A percentile compares a stretch with the other conserved stretches of the same genome.
Conservation (phyloP, 1,284 basidiomycete genomes). For the Cryptococcus sp. region DNA sequence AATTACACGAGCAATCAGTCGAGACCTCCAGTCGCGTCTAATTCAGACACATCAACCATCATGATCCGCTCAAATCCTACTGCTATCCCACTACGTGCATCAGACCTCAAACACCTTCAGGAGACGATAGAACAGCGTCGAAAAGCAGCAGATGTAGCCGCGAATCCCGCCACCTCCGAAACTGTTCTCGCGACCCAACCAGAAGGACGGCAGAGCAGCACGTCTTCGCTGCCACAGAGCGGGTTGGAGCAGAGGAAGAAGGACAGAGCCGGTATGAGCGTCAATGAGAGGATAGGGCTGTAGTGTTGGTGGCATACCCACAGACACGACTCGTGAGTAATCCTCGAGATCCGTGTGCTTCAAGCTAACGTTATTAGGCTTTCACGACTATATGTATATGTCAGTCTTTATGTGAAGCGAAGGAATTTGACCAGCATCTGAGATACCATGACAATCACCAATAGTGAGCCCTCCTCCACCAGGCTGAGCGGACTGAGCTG, state of each 20-base stretch:
- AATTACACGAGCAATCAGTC: too few species aligned
- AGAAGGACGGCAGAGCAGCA: not conserved
- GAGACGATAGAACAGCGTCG: constrained; percentile 36
- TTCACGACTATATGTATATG: too few species aligned
- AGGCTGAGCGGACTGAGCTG: too few species aligned
- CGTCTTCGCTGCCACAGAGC: not conserved
- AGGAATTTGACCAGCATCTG: not conserved
- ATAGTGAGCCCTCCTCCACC: too few species aligned
- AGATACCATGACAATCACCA: too few species aligned
- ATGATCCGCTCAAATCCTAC: constrained; percentile 47
- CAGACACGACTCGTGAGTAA: not conserved
- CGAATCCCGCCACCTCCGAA: not conserved
- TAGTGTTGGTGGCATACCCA: not conserved
- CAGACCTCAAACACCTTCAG: constrained; percentile 40
- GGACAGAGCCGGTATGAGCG: constrained; percentile 14
- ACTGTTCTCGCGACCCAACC: not conserved
- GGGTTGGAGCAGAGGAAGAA: constrained; percentile 9
- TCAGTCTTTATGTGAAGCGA: too few species aligned
- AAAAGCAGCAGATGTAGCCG: not conserved
- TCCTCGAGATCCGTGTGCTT: not conserved
- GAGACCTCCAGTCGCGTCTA: too few species aligned
- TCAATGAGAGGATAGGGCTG: constrained; percentile 32
- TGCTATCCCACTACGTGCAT: constrained; percentile 38
- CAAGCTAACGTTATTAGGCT: not conserved
- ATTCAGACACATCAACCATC: not conserved